Evolutionary conservation across 2,329 filamentous ascomycete species (phyloP), one percentile per base, ranked within the genome.

Genomic region (Furcasterigmium sp.): DNA sequence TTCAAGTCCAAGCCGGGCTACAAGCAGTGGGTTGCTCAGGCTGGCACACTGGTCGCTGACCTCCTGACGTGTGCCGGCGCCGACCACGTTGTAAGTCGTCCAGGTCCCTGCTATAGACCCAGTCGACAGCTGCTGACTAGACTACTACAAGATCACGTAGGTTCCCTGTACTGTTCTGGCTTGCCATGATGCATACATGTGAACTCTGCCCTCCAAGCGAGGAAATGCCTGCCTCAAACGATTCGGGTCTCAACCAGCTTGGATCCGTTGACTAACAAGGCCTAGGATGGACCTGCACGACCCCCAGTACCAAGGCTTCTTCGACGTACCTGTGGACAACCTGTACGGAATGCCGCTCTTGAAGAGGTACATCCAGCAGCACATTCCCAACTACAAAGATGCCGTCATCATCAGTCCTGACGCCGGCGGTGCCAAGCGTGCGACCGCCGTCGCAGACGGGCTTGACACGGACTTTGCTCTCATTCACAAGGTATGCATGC

Each of bases 301-400:
- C 63, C 87, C 89, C 34, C 90, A 98, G 66, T 97, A 97, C 60
- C 93, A 98, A 67, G 93, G 93, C 42, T 98, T 96, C 74, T 97
- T 98, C 60, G 91, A 98, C 60, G 95, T 97, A 46, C 93, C 93
- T 3, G 93, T 98, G 44, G 93, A 98, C 69, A 98, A 98, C 63
- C 76, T 98, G 15, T 97, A 97, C 68, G 91, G 84, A 44, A 82
- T 87, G 54, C 84, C 86, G 39, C 69, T 91, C 40, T 72, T 85
- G 42, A 80, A 84, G 59, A 76, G 76, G 48, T 85, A 84, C 58
- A 84, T 85, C 54, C 84, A 90, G 60, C 82, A 86, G 58, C 81
- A 89, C 56, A 93, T 95, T 47, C 84, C 87, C 39, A 84, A 91
- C 59, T 91, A 84, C 66, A 85, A 84, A 63, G 80, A 91, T 45